Evolutionary conservation across 768 basidiomycete species (phyloP), one percentile per base, ranked within the genome.

Genomic region (Tephrocybe sp.): DNA sequence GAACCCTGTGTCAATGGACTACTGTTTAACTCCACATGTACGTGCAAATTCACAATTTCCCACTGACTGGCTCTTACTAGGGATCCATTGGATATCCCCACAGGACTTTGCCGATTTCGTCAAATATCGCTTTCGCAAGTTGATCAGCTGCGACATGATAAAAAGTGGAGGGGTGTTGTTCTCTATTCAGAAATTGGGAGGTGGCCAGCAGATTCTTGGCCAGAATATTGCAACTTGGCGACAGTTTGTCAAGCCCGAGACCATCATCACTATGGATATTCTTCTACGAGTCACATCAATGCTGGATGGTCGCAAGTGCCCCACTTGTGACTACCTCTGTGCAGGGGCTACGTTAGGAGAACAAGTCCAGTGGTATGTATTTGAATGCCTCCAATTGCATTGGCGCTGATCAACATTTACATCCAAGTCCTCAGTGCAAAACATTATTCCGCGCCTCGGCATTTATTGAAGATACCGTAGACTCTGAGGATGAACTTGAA

Each of bases 201-300:
- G 34, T 1, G 5, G 8, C 3, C 23, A 18, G 34, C 1, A 11
- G 17, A 21, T 28, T 4, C 23, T 26, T 18, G 25, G n/a, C 4
- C 7, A 15, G 18, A 17, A 48, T 14, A n/a, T 12, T 6, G 21
- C 10, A 3, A 18, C 8, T 2, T 48, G 46, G 46, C n/a, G 17
- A 5, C 1, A 4, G 3, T 11, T 38, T 5, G 25, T 48, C n/a
- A 10, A 48, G 25, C 25, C 46, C 12, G 46, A 24, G 0, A 23
- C 34, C 1, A 48, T 24, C 25, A 38, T 48, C n/a, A 34, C 46
- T 17, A 48, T 48, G 46, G 46, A 48, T 28, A 48, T 48, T 14
- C 10, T 20, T 37, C 1, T 38, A 23, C 0, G 23, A 25, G 7
- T 14, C 24, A 15, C 4, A 12, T 36, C 34, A 14, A 36, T 14